Evolutionary conservation across 805 yeast species (phyloP).

Genomic region (Komagataella pseudopastoris): DNA sequence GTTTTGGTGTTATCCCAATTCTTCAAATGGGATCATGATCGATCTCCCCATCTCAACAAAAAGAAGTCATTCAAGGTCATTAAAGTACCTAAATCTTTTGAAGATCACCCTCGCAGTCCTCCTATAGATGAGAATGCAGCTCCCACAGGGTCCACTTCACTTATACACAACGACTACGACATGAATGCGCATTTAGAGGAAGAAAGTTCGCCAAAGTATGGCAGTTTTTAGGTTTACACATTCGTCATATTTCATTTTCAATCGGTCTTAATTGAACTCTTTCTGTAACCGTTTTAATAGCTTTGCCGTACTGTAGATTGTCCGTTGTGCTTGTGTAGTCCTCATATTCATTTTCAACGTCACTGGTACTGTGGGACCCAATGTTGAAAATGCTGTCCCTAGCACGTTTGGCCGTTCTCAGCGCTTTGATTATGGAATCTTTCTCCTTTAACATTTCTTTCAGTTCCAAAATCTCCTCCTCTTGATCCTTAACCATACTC

Average conservation of each 20-base stretch:
- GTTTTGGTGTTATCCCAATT: constrained; percentile 29
- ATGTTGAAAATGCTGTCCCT: constrained; percentile 22
- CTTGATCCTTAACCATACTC: constrained; percentile 37
- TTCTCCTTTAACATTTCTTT: constrained; percentile 52
- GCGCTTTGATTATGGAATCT: constrained; percentile 65
- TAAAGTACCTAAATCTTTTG: not conserved
- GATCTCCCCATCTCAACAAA: not conserved
- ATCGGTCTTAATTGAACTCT: not conserved
- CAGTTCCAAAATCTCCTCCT: constrained; percentile 55
- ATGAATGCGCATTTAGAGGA: not conserved
- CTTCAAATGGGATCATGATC: constrained; percentile 15
- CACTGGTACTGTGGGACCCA: not conserved
- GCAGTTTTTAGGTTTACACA: not conserved
- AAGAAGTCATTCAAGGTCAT: not conserved
- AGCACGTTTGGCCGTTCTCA: constrained; percentile 51
- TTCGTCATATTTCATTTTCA: not conserved
- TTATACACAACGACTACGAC: not conserved
- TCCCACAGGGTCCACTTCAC: not conserved
- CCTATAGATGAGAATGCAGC: not conserved
- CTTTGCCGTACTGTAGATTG: not conserved
- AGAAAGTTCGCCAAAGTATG: not conserved
- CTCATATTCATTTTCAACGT: not conserved
- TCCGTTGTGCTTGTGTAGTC: not conserved
- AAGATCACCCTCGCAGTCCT: not conserved
- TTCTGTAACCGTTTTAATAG: not conserved